Base-by-base conservation (phyloP, 2,329 filamentous ascomycete species). In the Leptosphaerulina australis region DNA sequence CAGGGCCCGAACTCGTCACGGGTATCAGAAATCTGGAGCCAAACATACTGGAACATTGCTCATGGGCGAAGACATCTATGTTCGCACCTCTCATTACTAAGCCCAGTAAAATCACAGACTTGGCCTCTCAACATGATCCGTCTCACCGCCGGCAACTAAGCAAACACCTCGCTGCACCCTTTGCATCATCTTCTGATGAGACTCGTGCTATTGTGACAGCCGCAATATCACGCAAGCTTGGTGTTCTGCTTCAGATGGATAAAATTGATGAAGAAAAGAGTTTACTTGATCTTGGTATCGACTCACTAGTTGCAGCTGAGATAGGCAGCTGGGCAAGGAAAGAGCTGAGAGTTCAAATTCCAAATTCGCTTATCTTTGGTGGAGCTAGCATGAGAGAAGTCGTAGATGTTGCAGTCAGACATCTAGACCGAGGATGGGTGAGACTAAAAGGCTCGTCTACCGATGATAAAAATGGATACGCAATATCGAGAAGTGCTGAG, bases 251-350 rank as follows among this genome's bases (percentile, higher is more conserved):
- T 5, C 41, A 44, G 7, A 44, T 35, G 22, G 40, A 44, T 12
- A 35, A 24, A 3, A 28, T 35, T 11, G 30, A 21, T 14, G 40
- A 28, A 12, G 11, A 18, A 2, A 35, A 22, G 4, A 44, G 14
- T 14, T 18, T 36, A 18, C n/a, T 37, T 12, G 45, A 55, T 25
- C 21, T 55, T 1, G 66, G 67, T 4, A 46, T 69, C 17, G 64
- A 69, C 35, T 64, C 57, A 2, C 39, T 70, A 5, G 53, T 59
- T 2, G 60, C 60, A 3, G 56, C 55, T 5, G 65, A 69, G 44
- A 46, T 67, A 11, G 50, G 60, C n/a, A 67, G 61, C 26, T 69
- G 63, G 64, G 18, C 59, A 6, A 50, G 43, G 34, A 58, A 44
- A 24, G 53, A 53, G 30, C 18, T 56, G 2, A 41, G 31, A 9